Evolutionary conservation across 306 rosid species (phyloP).

Genomic region (Hippophae tibetana): DNA sequence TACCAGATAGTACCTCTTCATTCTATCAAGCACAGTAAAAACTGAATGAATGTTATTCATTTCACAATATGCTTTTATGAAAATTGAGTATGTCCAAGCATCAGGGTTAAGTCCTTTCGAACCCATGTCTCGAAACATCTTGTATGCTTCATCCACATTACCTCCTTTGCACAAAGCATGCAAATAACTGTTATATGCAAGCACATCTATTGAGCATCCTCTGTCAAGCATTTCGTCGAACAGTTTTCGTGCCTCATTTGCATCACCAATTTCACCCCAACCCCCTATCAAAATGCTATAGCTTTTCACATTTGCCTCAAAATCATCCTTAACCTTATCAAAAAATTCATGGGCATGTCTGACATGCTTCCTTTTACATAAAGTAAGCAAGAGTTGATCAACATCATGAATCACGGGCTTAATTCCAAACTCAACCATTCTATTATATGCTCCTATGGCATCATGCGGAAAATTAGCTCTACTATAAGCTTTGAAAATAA

Average conservation of each 20-base stretch:
- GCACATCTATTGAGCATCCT: constrained; percentile 53
- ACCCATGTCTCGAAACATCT: constrained; percentile 42
- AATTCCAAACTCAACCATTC: constrained; percentile 77
- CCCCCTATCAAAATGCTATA: constrained; percentile 73
- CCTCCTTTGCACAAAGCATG: constrained; percentile 73
- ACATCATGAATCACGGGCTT: constrained; percentile 51
- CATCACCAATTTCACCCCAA: constrained; percentile 62
- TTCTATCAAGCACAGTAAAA: constrained; percentile 59
- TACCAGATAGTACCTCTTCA: constrained; percentile 44
- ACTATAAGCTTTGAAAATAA: constrained; percentile 58
- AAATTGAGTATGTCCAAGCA: constrained; percentile 64
- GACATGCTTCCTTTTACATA: constrained; percentile 68
- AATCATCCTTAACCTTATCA: constrained; percentile 44
- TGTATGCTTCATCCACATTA: constrained; percentile 47
- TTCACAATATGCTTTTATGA: constrained; percentile 53
- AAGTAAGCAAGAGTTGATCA: constrained; percentile 48
- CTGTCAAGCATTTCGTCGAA: constrained; percentile 63
- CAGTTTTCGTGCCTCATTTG: constrained; percentile 46
- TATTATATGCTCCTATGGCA: constrained; percentile 56
- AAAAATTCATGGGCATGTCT: constrained; percentile 64
- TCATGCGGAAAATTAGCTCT: constrained; percentile 65
- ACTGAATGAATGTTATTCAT: constrained; percentile 57
- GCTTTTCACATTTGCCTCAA: constrained; percentile 38
- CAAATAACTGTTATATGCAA: constrained; percentile 56
- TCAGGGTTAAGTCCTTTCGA: constrained; percentile 46